Base-by-base conservation (phyloP, 768 basidiomycete genomes). In the Hygrophoropsis aurantiaca region DNA sequence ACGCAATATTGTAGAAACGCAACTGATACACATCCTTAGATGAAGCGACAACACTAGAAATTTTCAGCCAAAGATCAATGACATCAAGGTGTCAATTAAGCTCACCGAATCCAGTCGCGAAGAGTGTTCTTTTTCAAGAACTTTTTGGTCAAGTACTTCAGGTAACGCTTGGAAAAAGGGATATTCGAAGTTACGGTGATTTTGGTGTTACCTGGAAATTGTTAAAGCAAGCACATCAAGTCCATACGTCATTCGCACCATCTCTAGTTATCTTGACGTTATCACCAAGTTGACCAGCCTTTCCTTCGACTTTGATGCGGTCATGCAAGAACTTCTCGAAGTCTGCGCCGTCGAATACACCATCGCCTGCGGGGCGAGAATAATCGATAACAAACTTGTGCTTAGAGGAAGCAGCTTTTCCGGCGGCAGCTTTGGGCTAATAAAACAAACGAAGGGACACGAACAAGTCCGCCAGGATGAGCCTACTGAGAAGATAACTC, bases 111-210 rank as follows among this genome's bases (percentile, higher is more conserved):
- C 90, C 93, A 97, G 74, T 97, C 94, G 56, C 94, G 86, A 59
- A 97, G 80, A 37, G 78, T 74, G 75, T 94, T 94, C 83, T 97
- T 97, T 82, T 98, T 98, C 73, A 98, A 80, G 81, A 92, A 94
- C 78, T 95, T 95, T 81, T 98, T 98, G 53, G 95, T 97, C 51
- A 98, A 79, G 74, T 98, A 99, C 74, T 98, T 97, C 67, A 97
- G 84, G 72, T 97, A 97, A 47, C 91, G 82, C 76, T 98, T 98
- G 42, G 95, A 97, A 74, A 97, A 87, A 47, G 91, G 84, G 66
- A 95, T 84, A 62, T 74, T 84, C 44, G 93, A 86, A 42, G 85
- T 83, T 57, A 98, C 82, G 46, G 84, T 87, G 68, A 98, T 79
- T 74, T 86, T 91, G 63, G 75, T 85, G 70, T 81, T 82, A 53